phyloP scores from a whole-genome alignment of 2,329 filamentous ascomycete genomes.

The Acrocalymma vagum region DNA sequence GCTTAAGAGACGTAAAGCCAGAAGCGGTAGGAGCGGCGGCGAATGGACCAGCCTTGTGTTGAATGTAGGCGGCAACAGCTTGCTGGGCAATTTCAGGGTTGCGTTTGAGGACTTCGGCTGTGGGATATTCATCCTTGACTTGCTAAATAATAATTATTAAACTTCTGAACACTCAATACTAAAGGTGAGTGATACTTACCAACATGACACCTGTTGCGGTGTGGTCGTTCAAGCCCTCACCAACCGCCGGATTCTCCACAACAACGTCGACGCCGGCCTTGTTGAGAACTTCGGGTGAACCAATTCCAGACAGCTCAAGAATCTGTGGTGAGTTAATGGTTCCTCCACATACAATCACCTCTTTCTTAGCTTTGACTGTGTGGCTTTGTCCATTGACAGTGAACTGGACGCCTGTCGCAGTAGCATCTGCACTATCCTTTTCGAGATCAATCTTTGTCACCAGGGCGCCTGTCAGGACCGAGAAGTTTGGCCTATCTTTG shows the following conservation, averaged over 20 bases:
- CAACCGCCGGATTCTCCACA: slow-evolving; percentile 39
- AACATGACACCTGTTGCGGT: slow-evolving; percentile 25
- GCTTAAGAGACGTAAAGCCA: slow-evolving; percentile 32
- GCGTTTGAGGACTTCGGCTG: slow-evolving; percentile 30
- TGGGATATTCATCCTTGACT: slow-evolving; percentile 36
- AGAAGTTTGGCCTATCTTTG: slow-evolving; percentile 53
- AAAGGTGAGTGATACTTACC: slow-evolving; percentile 12
- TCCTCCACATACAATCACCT: slow-evolving; percentile 40
- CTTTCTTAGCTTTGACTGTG: slow-evolving; percentile 33
- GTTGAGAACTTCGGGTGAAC: slow-evolving; percentile 30
- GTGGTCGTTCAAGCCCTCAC: slow-evolving; percentile 49
- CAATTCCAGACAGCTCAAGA: slow-evolving; percentile 43
- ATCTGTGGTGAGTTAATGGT: slow-evolving; percentile 39
- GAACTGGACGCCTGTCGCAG: slow-evolving; percentile 47
- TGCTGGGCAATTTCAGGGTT: slow-evolving; percentile 33
- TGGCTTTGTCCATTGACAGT: slow-evolving; percentile 43
- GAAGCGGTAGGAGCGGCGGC: slow-evolving; percentile 29
- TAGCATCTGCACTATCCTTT: slow-evolving; percentile 51
- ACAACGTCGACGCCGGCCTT: slow-evolving; percentile 35
- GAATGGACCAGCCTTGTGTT: slow-evolving; percentile 38
- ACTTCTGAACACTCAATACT: too few relatives aligned
- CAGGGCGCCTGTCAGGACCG: slow-evolving; percentile 57
- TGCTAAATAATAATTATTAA: slow-evolving; percentile 13
- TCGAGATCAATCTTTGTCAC: slow-evolving; percentile 58
- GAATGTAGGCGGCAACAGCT: slow-evolving; percentile 34